Evolutionary conservation across 768 basidiomycete species (phyloP).

Genomic region (Lactifluus volemus): DNA sequence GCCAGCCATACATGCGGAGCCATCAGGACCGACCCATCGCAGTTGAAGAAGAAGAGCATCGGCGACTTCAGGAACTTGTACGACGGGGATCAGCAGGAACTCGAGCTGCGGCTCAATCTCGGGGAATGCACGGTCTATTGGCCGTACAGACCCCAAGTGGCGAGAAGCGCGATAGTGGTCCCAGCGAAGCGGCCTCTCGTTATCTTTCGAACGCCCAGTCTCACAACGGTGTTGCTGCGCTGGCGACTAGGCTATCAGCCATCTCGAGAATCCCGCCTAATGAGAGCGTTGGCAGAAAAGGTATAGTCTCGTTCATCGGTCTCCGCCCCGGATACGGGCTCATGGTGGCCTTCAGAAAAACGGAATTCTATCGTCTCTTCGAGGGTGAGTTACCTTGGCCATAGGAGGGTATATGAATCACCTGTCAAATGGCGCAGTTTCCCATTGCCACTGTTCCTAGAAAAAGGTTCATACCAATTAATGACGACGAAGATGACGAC

Average conservation of each 20-base stretch:
- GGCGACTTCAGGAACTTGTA: background rate
- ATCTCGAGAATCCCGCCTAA: background rate
- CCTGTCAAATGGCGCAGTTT: background rate
- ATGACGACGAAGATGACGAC: conserved; percentile 26
- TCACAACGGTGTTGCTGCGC: background rate
- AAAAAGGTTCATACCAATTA: conserved; percentile 26
- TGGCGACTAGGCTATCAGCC: background rate
- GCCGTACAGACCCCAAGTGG: conserved; percentile 5
- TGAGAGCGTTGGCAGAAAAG: background rate
- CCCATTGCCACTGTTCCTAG: conserved; percentile 14
- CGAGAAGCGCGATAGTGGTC: background rate
- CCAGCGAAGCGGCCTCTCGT: background rate
- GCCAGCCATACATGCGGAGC: background rate
- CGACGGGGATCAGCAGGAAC: background rate
- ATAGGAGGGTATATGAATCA: background rate
- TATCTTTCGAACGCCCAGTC: background rate
- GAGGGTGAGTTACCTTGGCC: conserved; percentile 1
- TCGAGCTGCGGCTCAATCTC: background rate
- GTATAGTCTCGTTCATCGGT: background rate
- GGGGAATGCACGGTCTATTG: too few species aligned
- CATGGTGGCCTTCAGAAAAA: background rate
- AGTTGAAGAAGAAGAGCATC: background rate
- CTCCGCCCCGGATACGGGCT: background rate
- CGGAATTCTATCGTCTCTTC: background rate
- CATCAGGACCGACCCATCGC: background rate